Evolutionary conservation across 2,329 filamentous ascomycete species (phyloP).

Genomic region (Verticillium albo-atrum): DNA sequence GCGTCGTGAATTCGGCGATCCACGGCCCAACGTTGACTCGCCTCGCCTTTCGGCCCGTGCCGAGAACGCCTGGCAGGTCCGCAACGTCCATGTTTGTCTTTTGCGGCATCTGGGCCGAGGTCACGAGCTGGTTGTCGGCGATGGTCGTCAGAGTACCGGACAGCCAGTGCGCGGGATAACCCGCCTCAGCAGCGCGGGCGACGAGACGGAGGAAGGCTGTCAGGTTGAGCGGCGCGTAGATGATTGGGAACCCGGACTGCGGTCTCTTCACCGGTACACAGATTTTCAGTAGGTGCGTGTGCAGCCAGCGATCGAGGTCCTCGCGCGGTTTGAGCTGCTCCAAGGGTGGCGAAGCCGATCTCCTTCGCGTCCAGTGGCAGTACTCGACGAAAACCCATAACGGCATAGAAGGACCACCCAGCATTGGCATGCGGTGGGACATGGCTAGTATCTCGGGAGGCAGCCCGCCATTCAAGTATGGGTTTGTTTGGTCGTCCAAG

Average conservation of each 20-base stretch:
- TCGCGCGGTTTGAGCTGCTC: slow-evolving; percentile 9
- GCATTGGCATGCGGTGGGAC: too few relatives aligned
- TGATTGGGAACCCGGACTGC: too few relatives aligned
- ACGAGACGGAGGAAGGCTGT: too few relatives aligned
- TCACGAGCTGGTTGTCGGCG: slow-evolving; percentile 13
- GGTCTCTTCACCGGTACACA: slow-evolving; percentile 19
- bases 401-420: too few relatives aligned
- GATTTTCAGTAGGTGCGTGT: slow-evolving; percentile 22
- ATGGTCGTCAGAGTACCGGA: slow-evolving; percentile 12
- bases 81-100: slow-evolving; percentile 2
- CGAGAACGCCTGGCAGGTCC: too few relatives aligned
- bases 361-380: too few relatives aligned
- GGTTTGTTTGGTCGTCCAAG: too few relatives aligned
- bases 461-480: too few relatives aligned
- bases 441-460: too few relatives aligned
- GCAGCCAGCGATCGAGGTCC: slow-evolving; percentile 17
- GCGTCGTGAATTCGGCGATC: slow-evolving; percentile 15
- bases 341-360: too few relatives aligned
- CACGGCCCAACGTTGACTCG: slow-evolving; percentile 11
- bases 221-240: too few relatives aligned
- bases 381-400: too few relatives aligned
- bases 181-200: slow-evolving; percentile 14
- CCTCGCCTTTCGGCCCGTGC: neutral
- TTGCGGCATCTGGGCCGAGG: slow-evolving; percentile 15
- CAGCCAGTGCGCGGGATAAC: slow-evolving; percentile 23